phyloP scores from a whole-genome alignment of 2,329 filamentous ascomycete genomes.

The Gaeumannomyces tritici region DNA sequence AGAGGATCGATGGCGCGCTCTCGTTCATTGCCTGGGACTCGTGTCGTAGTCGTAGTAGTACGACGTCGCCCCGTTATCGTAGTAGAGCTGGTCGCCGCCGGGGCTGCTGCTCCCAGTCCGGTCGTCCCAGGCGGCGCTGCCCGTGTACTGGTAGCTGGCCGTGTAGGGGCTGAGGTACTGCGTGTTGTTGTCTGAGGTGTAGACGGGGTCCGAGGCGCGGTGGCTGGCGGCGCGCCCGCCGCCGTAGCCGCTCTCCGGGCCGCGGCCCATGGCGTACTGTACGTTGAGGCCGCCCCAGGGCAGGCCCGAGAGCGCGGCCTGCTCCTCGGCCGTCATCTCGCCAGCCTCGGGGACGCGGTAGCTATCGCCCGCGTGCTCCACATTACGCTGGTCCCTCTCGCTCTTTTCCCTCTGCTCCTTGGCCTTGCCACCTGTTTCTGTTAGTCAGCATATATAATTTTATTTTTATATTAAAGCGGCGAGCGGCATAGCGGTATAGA shows the following conservation, averaged over 20 bases:
- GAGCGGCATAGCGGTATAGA: background rate
- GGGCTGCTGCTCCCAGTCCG: slow-evolving; percentile 17
- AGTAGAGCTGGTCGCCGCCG: slow-evolving; percentile 20
- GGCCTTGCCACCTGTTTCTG: slow-evolving; percentile 53
- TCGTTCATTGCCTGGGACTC: slow-evolving; percentile 1
- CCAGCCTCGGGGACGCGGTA: slow-evolving; percentile 52
- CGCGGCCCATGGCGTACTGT: slow-evolving; percentile 39
- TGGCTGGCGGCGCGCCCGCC: slow-evolving; percentile 25
- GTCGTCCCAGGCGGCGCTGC: slow-evolving; percentile 16
- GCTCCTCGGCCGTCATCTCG: slow-evolving; percentile 40
- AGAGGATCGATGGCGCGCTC: background rate
- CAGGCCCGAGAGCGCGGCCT: slow-evolving; percentile 48
- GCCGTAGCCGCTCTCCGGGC: slow-evolving; percentile 37
- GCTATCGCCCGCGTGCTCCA: slow-evolving; percentile 50
- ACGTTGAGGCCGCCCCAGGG: slow-evolving; percentile 65
- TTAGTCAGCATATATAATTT: background rate
- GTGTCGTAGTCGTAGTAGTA: slow-evolving; percentile 11
- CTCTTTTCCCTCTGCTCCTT: slow-evolving; percentile 57
- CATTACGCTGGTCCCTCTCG: slow-evolving; percentile 54
- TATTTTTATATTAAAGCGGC: too few relatives aligned
- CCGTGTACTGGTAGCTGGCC: slow-evolving; percentile 13
- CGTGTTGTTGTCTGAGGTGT: slow-evolving; percentile 23
- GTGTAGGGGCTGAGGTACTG: slow-evolving; percentile 18
- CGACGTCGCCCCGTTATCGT: slow-evolving; percentile 9
- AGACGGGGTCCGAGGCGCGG: slow-evolving; percentile 21